Conservation (phyloP, 202 grass and related monocot species). For the Dendrocalamus latiflorus region DNA sequence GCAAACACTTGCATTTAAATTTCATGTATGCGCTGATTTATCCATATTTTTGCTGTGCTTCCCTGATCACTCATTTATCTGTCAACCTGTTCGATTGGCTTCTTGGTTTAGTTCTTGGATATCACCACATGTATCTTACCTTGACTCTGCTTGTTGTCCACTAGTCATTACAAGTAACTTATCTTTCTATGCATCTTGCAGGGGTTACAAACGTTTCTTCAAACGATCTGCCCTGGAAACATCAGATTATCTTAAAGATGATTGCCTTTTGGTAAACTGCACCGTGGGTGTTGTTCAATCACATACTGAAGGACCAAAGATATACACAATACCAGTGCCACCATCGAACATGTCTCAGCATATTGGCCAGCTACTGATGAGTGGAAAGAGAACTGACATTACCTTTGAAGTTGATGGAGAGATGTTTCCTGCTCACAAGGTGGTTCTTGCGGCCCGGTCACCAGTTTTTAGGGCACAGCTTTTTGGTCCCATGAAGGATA, state of each 20-base stretch:
- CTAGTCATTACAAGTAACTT: no score
- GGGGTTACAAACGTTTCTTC: conserved; percentile 97
- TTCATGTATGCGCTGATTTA: no score
- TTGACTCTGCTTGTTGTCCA: no score
- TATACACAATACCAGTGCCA: conserved; percentile 80
- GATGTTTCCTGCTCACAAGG: conserved; percentile 77
- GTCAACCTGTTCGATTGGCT: no score
- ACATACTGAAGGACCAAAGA: conserved; percentile 81
- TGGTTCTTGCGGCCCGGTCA: conserved; percentile 79
- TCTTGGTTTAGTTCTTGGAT: no score
- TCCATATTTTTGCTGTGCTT: no score
- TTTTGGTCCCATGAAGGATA: no score
- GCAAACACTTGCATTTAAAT: no score
- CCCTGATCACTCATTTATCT: no score
- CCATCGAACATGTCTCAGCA: conserved; percentile 75
- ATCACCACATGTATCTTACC: no score
- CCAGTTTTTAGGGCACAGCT: no score
- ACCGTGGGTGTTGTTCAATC: conserved; percentile 95
- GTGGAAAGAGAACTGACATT: conserved; percentile 66
- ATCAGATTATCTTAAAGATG: conserved; percentile 98
- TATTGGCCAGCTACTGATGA: conserved; percentile 66
- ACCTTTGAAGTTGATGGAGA: conserved; percentile 86
- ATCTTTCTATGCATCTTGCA: no score
- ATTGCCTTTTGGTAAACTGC: conserved; percentile 95
- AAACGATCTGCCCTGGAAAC: conserved; percentile 78